phyloP scores from a whole-genome alignment of 768 basidiomycete species.

The Pleurotus salmoneostramineus region DNA sequence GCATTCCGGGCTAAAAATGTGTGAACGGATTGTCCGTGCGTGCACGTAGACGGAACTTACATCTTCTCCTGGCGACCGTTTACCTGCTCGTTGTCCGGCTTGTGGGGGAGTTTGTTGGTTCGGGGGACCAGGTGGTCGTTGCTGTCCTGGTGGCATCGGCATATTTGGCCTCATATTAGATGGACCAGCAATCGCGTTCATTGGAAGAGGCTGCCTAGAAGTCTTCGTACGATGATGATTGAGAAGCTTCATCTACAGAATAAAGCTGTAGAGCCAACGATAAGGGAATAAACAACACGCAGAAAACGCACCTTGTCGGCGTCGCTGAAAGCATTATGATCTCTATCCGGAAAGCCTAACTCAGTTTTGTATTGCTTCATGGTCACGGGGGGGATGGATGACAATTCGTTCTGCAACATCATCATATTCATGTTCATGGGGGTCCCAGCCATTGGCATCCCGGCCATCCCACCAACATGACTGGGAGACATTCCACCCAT shows the following conservation, averaged over 20 bases:
- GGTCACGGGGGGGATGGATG: conserved; percentile 26
- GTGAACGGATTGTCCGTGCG: conserved; percentile 7
- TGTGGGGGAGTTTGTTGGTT: conserved; percentile 23
- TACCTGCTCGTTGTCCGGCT: conserved; percentile 29
- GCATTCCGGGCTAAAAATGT: conserved; percentile 36
- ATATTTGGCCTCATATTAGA: conserved; percentile 32
- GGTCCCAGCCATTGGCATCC: conserved; percentile 33
- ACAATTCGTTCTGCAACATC: background rate
- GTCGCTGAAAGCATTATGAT: conserved; percentile 33
- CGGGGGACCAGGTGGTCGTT: background rate
- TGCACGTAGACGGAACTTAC: conserved; percentile 24
- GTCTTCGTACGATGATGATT: conserved; percentile 14
- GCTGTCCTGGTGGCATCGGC: conserved; percentile 15
- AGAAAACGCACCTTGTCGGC: conserved; percentile 56
- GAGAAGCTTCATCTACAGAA: background rate
- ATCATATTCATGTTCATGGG: conserved; percentile 19
- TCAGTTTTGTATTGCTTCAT: conserved; percentile 21
- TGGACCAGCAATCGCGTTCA: conserved; percentile 38
- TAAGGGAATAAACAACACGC: background rate
- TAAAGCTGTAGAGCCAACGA: conserved; percentile 9
- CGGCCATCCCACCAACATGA: conserved; percentile 8
- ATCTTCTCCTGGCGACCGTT: conserved; percentile 62
- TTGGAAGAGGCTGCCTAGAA: conserved; percentile 23
- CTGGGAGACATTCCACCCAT: conserved; percentile 10
- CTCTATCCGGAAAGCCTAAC: conserved; percentile 34